A percentile compares a stretch with the other conserved stretches of the same genome.
Evolutionary conservation across 768 basidiomycete genomes (phyloP).

Genomic region (Boletus pseudo-olivaceus): DNA sequence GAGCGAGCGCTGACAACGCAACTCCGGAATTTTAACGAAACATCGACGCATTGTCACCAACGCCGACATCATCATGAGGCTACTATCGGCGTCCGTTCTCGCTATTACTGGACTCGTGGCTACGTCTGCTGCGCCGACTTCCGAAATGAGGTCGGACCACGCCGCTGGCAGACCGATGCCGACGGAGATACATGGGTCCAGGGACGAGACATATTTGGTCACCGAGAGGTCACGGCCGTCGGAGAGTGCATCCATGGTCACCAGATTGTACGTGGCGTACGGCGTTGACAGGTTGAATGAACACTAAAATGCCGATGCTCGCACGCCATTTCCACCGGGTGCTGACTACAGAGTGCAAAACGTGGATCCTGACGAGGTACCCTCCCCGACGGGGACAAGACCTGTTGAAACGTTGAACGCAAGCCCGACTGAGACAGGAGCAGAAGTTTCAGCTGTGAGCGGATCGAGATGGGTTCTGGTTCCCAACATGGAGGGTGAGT

Average conservation of each 20-base stretch:
- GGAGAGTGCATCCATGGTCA: neutral
- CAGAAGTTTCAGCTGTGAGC: neutral
- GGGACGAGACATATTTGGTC: constrained; percentile 9
- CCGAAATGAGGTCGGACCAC: neutral
- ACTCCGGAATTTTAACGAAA: neutral
- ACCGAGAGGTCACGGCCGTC: constrained; percentile 2
- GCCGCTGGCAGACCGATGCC: constrained; percentile 6
- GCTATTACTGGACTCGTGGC: neutral
- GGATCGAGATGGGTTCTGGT: constrained; percentile 8
- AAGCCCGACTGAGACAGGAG: neutral
- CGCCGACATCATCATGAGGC: constrained; percentile 5
- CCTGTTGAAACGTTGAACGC: neutral
- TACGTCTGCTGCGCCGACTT: constrained; percentile 13
- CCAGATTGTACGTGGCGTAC: constrained; percentile 12
- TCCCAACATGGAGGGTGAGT: constrained; percentile 14
- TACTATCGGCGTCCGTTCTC: constrained; percentile 1
- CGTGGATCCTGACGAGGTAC: neutral
- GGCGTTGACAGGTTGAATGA: neutral
- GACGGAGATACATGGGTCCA: constrained; percentile 9
- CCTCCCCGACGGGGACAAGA: neutral
- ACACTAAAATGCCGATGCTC: constrained; percentile 2
- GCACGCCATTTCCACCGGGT: neutral
- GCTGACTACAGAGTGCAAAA: constrained; percentile 7
- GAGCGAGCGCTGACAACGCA: neutral
- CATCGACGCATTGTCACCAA: neutral